phyloP scores from a whole-genome alignment of 345 rosid genomes.

The Populus deltoides region DNA sequence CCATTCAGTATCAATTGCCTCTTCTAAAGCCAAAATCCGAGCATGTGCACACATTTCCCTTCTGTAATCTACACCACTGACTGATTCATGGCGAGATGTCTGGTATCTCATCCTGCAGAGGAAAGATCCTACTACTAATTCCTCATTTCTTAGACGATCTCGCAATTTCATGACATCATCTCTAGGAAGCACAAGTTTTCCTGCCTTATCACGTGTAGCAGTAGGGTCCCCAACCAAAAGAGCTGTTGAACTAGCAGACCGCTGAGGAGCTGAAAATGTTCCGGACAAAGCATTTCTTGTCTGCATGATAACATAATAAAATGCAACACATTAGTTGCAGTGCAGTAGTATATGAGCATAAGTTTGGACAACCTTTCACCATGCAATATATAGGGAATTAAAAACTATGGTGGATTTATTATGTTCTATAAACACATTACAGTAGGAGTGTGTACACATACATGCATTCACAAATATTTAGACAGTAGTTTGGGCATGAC shows the following conservation, averaged over 20 bases:
- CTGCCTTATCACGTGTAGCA: constrained; percentile 88
- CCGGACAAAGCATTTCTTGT: constrained; percentile 98
- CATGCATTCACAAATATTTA: neutral
- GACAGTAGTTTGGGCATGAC: neutral
- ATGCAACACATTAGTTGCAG: neutral
- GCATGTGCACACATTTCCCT: constrained; percentile 99
- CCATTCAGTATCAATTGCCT: constrained; percentile 99
- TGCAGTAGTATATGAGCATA: neutral
- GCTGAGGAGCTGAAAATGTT: constrained; percentile 98
- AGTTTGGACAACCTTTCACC: neutral
- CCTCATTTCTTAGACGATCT: constrained; percentile 95
- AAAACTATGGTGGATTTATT: neutral
- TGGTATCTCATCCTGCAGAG: constrained; percentile 62
- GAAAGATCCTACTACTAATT: constrained; percentile 73
- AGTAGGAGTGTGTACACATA: neutral
- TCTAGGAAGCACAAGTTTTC: constrained; percentile 95
- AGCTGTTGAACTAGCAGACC: constrained; percentile 99
- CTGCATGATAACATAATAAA: constrained; percentile 39
- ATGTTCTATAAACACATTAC: neutral
- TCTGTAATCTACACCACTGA: constrained; percentile 67
- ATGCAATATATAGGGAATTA: neutral
- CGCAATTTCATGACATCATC: constrained; percentile 97
- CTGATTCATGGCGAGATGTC: constrained; percentile 54
- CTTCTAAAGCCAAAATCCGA: constrained; percentile 92
- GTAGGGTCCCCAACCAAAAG: constrained; percentile 97